Evolutionary conservation across 768 basidiomycete species (phyloP), one percentile per base, ranked within the genome.

Genomic region (Hygrophorus russula): DNA sequence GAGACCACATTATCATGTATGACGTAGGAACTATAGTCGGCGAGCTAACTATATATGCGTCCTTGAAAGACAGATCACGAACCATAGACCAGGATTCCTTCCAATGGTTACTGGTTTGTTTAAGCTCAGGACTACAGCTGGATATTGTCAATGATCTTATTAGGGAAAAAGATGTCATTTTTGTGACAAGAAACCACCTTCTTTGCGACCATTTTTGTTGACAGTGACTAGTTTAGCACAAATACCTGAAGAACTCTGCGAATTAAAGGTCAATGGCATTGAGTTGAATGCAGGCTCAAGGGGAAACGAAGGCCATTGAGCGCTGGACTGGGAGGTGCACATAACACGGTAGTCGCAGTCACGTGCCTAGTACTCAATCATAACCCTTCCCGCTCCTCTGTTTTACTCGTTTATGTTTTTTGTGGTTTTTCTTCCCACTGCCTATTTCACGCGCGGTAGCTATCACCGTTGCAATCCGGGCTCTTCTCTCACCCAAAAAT

Each of bases 351-450:
- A 13, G 18, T 29, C 27, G 45, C 15, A n/a, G 13, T 41, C 35
- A 39, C 46, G 40, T 17, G 24, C 18, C 38, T 6, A 75, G 27
- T 36, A 36, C 30, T 51, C 48, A 63, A 59, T 96, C 94, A 53
- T 97, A 98, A 17, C 94, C 94, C 55, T 77, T 83, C 11, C 94
- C 94, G 56, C 89, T 91, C 49, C 94, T 69, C 61, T 93, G 85
- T 65, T 98, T 98, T 38, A 74, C 75, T 38, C 80, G 65, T 56
- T 84, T 82, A 62, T 71, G 63, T 57, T 81, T 84, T 63, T 90
- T 96, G 67, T 90, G 85, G 51, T 79, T 80, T 57, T 88, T 91
- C 68, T 93, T 94, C 12, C 73, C 76, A 1, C 59, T 51, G 10
- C 59, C 51, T 13, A 51, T 59, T 47, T 58, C 53, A 37, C 53